phyloP scores from a whole-genome alignment of 2,329 filamentous ascomycete genomes.

The Trichoderma brevicompactum region DNA sequence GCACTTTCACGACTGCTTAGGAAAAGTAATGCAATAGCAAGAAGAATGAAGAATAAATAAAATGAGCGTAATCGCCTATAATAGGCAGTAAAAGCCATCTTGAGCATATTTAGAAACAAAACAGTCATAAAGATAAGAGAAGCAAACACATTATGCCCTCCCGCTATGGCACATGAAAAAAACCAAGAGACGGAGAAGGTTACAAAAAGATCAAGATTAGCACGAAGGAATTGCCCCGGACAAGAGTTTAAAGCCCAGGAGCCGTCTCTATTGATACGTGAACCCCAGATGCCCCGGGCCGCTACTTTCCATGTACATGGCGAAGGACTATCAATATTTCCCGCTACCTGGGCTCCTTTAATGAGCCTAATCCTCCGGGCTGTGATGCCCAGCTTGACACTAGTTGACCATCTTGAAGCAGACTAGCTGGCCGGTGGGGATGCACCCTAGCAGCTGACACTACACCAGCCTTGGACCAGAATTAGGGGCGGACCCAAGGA shows the following conservation, averaged over 20 bases:
- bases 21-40: slow-evolving; percentile 24
- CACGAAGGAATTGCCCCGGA: neutral
- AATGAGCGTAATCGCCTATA: slow-evolving; percentile 24
- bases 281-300: slow-evolving; percentile 9
- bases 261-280: neutral
- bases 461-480: neutral
- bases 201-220: slow-evolving; percentile 17
- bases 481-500: slow-evolving; percentile 16
- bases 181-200: neutral
- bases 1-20: slow-evolving; percentile 21
- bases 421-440: slow-evolving; percentile 17
- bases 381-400: slow-evolving; percentile 1
- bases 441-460: slow-evolving; percentile 13
- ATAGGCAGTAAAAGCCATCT: slow-evolving; percentile 24
- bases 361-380: slow-evolving; percentile 2
- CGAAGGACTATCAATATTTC: slow-evolving; percentile 16
- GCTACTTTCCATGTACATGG: slow-evolving; percentile 7
- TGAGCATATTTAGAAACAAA: slow-evolving; percentile 18
- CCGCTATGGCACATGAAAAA: slow-evolving; percentile 5
- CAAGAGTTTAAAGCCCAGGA: slow-evolving; percentile 12
- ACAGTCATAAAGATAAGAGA: slow-evolving; percentile 18
- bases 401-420: slow-evolving; percentile 8
- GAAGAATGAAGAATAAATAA: slow-evolving; percentile 21
- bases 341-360: slow-evolving; percentile 9
- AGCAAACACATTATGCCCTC: slow-evolving; percentile 19